Conservation (phyloP, 768 basidiomycete species). For the Russula emetica region DNA sequence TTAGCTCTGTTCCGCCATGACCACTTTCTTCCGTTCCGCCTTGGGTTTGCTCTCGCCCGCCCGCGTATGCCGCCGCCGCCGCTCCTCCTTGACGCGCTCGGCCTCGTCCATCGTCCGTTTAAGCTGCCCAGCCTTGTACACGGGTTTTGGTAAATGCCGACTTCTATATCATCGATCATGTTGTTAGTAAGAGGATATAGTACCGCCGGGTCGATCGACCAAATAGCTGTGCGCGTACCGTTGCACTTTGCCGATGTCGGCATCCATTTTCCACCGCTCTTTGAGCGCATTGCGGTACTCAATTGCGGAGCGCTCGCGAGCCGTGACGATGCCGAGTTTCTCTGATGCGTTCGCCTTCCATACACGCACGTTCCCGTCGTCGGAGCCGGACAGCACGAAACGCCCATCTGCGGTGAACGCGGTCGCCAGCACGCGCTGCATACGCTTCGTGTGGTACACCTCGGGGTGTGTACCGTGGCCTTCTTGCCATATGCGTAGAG, state of each 20-base stretch:
- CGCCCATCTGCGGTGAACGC: slow-evolving; percentile 87
- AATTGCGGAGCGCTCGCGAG: slow-evolving; percentile 83
- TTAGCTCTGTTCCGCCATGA: slow-evolving; percentile 73
- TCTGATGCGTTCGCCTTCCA: slow-evolving; percentile 95
- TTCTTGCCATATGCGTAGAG: slow-evolving; percentile 88
- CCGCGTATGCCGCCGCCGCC: slow-evolving; percentile 83
- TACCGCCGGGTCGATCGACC: not conserved
- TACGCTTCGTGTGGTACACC: slow-evolving; percentile 97
- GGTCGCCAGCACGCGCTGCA: slow-evolving; percentile 93
- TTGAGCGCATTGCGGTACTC: slow-evolving; percentile 89
- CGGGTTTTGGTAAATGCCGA: slow-evolving; percentile 85
- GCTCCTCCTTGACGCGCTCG: slow-evolving; percentile 85
- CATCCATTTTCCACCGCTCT: slow-evolving; percentile 84
- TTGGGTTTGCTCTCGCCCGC: slow-evolving; percentile 84
- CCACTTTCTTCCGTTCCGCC: slow-evolving; percentile 84
- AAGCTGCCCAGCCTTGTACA: slow-evolving; percentile 81
- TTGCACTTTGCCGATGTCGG: slow-evolving; percentile 73
- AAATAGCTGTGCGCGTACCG: slow-evolving; percentile 47
- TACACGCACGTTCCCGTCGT: slow-evolving; percentile 90
- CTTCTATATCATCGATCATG: slow-evolving; percentile 40
- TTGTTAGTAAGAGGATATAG: too few relatives aligned
- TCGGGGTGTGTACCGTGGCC: slow-evolving; percentile 78
- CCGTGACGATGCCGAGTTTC: slow-evolving; percentile 86
- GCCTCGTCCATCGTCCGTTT: slow-evolving; percentile 93
- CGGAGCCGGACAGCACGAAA: slow-evolving; percentile 86